Evolutionary conservation across 345 rosid genomes (phyloP).

Genomic region (Dipteronia sinensis): DNA sequence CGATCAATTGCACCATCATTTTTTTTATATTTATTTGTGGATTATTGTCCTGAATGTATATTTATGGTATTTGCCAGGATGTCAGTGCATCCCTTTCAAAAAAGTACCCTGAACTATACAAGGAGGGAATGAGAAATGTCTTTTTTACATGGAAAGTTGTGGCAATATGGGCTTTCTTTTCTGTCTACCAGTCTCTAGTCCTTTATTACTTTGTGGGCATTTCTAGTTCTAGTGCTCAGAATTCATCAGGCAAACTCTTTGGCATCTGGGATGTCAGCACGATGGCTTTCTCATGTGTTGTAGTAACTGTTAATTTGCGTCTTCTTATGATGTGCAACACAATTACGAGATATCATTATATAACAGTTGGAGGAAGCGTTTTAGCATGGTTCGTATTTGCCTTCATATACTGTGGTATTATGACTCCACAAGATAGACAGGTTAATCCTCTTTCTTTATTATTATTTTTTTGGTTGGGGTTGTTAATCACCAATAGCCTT

Average conservation of each 20-base stretch:
- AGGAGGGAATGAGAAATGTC: constrained; percentile 82
- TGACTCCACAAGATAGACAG: constrained; percentile 36
- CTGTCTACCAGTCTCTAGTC: constrained; percentile 88
- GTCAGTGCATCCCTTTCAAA: constrained; percentile 94
- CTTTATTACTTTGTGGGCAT: constrained; percentile 64
- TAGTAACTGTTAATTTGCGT: constrained; percentile 88
- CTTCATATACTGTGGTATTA: constrained; percentile 69
- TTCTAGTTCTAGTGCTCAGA: constrained; percentile 62
- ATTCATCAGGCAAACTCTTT: constrained; percentile 77
- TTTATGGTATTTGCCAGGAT: constrained; percentile 54
- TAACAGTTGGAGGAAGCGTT: constrained; percentile 90
- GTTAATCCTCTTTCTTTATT: constrained; percentile 21
- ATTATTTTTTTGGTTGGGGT: background rate
- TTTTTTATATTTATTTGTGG: background rate
- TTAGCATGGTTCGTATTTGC: constrained; percentile 82
- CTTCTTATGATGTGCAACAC: constrained; percentile 95
- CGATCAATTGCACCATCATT: background rate
- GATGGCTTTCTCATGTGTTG: constrained; percentile 92
- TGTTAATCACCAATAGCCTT: background rate
- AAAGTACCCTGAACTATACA: constrained; percentile 91
- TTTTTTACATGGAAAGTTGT: constrained; percentile 95
- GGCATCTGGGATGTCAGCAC: constrained; percentile 99
- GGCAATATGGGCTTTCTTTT: constrained; percentile 81
- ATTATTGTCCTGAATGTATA: background rate
- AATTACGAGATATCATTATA: constrained; percentile 89